phyloP scores from a whole-genome alignment of 352 stramenopile genomes.

The Phytophthora kernoviae region DNA sequence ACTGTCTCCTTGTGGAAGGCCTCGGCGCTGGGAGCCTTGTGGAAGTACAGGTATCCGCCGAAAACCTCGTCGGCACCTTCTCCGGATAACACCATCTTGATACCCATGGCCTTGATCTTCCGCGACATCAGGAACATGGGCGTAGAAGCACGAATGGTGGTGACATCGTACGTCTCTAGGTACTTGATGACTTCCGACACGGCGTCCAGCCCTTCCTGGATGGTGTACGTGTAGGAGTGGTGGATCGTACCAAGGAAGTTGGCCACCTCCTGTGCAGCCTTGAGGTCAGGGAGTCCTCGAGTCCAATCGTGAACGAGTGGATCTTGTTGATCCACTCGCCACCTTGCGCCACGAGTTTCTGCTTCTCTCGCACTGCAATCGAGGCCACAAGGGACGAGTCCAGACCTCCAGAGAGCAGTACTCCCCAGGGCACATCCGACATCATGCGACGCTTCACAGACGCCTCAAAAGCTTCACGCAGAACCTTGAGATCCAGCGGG shows the following conservation, averaged over 20 bases:
- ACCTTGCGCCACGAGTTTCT: constrained; percentile 81
- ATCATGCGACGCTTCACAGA: constrained; percentile 98
- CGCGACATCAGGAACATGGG: constrained; percentile 99
- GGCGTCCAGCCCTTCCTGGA: constrained; percentile 98
- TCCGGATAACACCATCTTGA: constrained; percentile 99
- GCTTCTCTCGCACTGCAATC: constrained; percentile 94
- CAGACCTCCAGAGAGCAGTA: constrained; percentile 97
- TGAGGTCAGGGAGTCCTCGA: constrained; percentile 97
- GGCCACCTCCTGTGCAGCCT: constrained; percentile 95
- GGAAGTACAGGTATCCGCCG: constrained; percentile 99
- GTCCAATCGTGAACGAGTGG: constrained; percentile 98
- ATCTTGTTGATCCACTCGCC: constrained; percentile 92
- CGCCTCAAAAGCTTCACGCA: constrained; percentile 93
- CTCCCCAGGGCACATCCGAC: constrained; percentile 98
- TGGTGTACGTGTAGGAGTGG: constrained; percentile 98
- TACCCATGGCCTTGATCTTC: constrained; percentile 99
- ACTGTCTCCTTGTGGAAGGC: constrained; percentile 94
- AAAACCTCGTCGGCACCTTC: constrained; percentile 99
- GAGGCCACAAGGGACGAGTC: constrained; percentile 98
- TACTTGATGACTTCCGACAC: constrained; percentile 98
- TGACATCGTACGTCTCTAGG: constrained; percentile 98
- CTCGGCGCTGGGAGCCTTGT: constrained; percentile 96
- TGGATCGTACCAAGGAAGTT: constrained; percentile 98
- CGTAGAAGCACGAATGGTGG: constrained; percentile 97
- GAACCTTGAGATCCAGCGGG: constrained; percentile 67